Conservation (phyloP, 2,329 filamentous ascomycete genomes). For the Penicillium capsulatum region DNA sequence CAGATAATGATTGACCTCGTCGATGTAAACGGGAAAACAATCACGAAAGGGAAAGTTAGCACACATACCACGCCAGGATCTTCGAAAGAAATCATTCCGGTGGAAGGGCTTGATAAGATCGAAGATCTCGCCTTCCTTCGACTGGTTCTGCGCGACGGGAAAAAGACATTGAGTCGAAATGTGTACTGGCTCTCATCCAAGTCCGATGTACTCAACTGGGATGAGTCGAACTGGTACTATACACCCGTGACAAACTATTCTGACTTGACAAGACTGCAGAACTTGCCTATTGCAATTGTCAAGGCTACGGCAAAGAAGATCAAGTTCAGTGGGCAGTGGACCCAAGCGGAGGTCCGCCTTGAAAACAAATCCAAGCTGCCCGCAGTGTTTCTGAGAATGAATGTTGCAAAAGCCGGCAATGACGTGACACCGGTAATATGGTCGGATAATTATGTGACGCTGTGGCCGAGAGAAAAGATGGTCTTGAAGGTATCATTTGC, state of each 20-base stretch:
- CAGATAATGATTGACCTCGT: constrained; percentile 50
- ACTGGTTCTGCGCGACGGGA: constrained; percentile 43
- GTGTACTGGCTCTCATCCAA: constrained; percentile 56
- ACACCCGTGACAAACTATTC: constrained; percentile 54
- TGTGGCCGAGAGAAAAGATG: constrained; percentile 55
- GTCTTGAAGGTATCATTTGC: constrained; percentile 34
- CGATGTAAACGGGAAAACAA: constrained; percentile 43
- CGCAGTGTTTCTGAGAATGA: constrained; percentile 56
- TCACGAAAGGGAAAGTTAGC: constrained; percentile 35
- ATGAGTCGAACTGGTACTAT: constrained; percentile 55
- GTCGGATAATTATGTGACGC: constrained; percentile 61
- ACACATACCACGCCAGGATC: constrained; percentile 46
- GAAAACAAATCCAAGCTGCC: constrained; percentile 52
- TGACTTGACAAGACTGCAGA: constrained; percentile 46
- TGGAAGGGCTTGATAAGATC: constrained; percentile 33
- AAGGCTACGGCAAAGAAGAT: constrained; percentile 21
- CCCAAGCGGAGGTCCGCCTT: constrained; percentile 38
- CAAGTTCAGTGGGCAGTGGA: constrained; percentile 2
- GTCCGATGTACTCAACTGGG: constrained; percentile 53
- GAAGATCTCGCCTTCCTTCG: constrained; percentile 50
- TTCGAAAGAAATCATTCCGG: constrained; percentile 35
- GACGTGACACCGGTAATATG: constrained; percentile 54
- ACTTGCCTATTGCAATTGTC: constrained; percentile 39
- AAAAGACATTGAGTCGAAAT: constrained; percentile 49
- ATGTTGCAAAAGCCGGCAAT: constrained; percentile 37